phyloP scores from a whole-genome alignment of 2,329 filamentous ascomycete genomes.

The Pezicula rhizophila region DNA sequence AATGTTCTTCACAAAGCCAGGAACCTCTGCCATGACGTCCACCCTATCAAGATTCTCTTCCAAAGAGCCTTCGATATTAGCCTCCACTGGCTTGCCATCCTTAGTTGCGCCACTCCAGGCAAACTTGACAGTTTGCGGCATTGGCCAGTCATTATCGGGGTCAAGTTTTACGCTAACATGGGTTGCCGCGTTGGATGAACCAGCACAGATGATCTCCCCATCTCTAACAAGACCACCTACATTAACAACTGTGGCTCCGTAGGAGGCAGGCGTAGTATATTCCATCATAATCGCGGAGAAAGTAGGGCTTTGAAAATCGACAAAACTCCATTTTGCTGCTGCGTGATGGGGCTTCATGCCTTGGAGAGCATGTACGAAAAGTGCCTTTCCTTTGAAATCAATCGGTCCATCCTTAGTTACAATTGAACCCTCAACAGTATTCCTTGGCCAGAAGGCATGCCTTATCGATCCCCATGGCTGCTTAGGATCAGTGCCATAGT shows the following conservation, averaged over 20 bases:
- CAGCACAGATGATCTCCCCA: constrained; percentile 70
- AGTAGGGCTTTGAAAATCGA: constrained; percentile 79
- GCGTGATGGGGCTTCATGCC: constrained; percentile 99
- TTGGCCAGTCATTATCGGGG: constrained; percentile 78
- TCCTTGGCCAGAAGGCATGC: constrained; percentile 92
- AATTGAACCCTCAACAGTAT: constrained; percentile 74
- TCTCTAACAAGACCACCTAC: constrained; percentile 80
- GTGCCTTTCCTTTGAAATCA: constrained; percentile 72
- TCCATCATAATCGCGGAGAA: constrained; percentile 94
- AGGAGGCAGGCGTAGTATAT: constrained; percentile 88
- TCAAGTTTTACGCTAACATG: constrained; percentile 70
- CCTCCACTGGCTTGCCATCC: constrained; percentile 68
- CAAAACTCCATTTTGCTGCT: constrained; percentile 88
- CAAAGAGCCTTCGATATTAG: constrained; percentile 61
- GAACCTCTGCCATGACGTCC: constrained; percentile 95
- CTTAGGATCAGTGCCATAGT: constrained; percentile 77
- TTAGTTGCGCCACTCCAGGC: constrained; percentile 73
- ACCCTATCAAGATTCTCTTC: constrained; percentile 71
- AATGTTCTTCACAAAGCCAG: constrained; percentile 90
- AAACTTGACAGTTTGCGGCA: constrained; percentile 70
- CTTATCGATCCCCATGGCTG: constrained; percentile 90
- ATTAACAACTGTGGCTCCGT: constrained; percentile 76
- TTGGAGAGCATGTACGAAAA: constrained; percentile 82
- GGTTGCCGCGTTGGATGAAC: constrained; percentile 55
- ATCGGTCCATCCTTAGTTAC: constrained; percentile 75